A percentile compares a stretch with the other conserved stretches of the same genome.
Evolutionary conservation across 176 grass and related monocot genomes (phyloP).

Genomic region (Phyllostachys edulis): DNA sequence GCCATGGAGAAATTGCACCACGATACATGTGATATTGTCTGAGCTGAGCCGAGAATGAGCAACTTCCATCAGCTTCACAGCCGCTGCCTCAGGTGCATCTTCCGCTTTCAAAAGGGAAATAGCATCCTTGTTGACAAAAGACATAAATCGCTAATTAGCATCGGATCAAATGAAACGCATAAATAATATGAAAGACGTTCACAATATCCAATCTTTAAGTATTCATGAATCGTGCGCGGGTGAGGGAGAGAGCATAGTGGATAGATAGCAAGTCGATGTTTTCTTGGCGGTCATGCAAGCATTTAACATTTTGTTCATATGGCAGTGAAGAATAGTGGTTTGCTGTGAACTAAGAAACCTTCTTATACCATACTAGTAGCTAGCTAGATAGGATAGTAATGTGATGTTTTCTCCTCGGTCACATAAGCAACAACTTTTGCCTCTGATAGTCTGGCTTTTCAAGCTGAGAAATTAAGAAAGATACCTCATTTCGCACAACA

Average conservation of each 20-base stretch:
- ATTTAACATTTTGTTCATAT: neutral
- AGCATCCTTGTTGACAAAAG: conserved; percentile 48
- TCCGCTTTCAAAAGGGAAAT: conserved; percentile 52
- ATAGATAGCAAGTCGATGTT: neutral
- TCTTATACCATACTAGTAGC: neutral
- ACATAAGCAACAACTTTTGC: neutral
- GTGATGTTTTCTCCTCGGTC: neutral
- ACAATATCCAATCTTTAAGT: neutral
- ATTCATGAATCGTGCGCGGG: neutral
- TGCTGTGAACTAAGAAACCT: neutral
- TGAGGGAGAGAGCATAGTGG: neutral
- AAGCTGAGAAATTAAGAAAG: neutral
- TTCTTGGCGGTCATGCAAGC: neutral
- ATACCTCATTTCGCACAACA: conserved; percentile 75
- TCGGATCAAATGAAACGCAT: neutral
- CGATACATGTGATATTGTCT: conserved; percentile 81
- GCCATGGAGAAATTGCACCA: conserved; percentile 56
- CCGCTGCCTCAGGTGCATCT: conserved; percentile 50
- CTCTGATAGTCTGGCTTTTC: neutral
- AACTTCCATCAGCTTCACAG: conserved; percentile 57
- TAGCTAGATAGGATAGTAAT: neutral
- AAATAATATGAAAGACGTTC: neutral
- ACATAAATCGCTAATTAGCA: conserved; percentile 11
- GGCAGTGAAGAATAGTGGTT: neutral
- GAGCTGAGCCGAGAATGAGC: conserved; percentile 39